Base-by-base conservation (phyloP, 768 basidiomycete species). In the Leccinum barrowsii region DNA sequence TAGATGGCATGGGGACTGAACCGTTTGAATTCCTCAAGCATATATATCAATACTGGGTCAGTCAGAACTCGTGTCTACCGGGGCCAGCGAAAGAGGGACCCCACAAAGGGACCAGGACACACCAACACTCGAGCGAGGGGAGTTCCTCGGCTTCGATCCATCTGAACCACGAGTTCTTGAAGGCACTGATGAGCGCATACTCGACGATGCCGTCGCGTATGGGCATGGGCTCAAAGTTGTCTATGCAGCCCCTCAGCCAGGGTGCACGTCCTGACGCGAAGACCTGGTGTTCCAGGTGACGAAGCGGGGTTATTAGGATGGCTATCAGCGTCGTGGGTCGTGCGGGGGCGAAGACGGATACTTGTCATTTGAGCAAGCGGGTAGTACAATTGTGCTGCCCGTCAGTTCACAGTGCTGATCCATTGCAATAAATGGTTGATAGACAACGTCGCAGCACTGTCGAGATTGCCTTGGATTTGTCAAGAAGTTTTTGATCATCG, bases 381-480 rank as follows among this genome's bases (percentile, higher is more conserved):
- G 85, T 17, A 78, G 67, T 56, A 90, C 77, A 5, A 85, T 85
- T 37, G 75, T 70, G 34, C 65, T 63, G 28, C 71, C 68, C 3
- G 84, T 85, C 65, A 94, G 82, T 19, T 82, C 79, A 69, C 89
- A 91, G 72, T 88, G 71, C 87, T 90, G 63, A 97, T 82, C 97
- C 97, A 99, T 46, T 97, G 81, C 94, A 94, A 98, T 76, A 98
- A 98, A 73, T 98, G 94, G 66, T 95, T 90, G 54, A 96, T 82
- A 3, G 86, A 85, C 3, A 90, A 66, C 2, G 82, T 80, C 1
- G 90, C 86, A 0, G 87, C 85, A 58, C 85, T 83, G 13, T 82
- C 80, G 34, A 82, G 82, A 62, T 86, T 81, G 60, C 81, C 77
- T 62, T 85, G 85, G 52, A 93, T 84, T 66, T 90, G 70, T 98